phyloP scores from a whole-genome alignment of 75 land plant species.

The Chamaecyparis obtusa region DNA sequence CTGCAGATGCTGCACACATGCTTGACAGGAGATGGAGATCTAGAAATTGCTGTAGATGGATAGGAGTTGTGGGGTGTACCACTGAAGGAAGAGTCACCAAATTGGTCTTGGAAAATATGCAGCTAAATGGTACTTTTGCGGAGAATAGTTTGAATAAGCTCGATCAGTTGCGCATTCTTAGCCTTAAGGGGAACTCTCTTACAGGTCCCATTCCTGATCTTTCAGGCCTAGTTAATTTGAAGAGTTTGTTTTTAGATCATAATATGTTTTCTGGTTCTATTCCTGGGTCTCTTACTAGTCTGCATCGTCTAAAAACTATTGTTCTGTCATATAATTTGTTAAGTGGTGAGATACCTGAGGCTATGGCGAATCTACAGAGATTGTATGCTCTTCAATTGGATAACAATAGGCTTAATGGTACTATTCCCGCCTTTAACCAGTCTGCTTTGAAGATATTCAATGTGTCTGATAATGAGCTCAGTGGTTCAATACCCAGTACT shows the following conservation, averaged over 20 bases:
- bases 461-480: constrained; percentile 63
- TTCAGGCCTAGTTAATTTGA: constrained; percentile 55
- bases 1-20: not conserved
- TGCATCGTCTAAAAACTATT: constrained; percentile 53
- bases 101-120: constrained; percentile 52
- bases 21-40: constrained; percentile 1
- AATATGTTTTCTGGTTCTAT: constrained; percentile 64
- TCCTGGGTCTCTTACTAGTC: constrained; percentile 34
- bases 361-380: constrained; percentile 25
- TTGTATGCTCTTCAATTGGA: constrained; percentile 44
- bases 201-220: constrained; percentile 69
- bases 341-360: constrained; percentile 54
- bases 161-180: constrained; percentile 66
- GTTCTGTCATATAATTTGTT: constrained; percentile 48
- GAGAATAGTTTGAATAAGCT: constrained; percentile 34
- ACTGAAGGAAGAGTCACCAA: constrained; percentile 43
- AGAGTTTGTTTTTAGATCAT: constrained; percentile 49
- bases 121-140: constrained; percentile 50
- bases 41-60: constrained; percentile 25
- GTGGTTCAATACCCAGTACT: constrained; percentile 61
- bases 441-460: constrained; percentile 53
- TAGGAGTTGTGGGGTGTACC: constrained; percentile 51
- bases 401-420: constrained; percentile 52
- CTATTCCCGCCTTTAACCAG: constrained; percentile 63
- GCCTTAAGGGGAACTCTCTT: constrained; percentile 60